Base-by-base conservation (phyloP, 116 monocot species). In the Thalassia testudinum region DNA sequence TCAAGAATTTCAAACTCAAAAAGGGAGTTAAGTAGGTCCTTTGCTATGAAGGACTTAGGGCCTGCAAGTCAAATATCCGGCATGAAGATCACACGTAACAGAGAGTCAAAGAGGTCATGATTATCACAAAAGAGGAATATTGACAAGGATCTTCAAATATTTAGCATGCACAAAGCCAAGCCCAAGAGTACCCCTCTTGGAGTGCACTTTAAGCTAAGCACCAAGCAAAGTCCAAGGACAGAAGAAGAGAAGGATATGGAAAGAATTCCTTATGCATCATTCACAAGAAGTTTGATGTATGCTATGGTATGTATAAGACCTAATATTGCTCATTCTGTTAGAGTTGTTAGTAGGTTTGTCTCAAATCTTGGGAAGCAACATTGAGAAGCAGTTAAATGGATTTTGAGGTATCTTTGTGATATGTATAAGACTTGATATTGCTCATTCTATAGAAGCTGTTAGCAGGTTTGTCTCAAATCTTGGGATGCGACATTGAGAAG, bases 171-270 rank as follows among this genome's bases (percentile, higher is more conserved):
- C 3, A 29, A 53, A 4, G 28, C 53, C 7, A 53, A 28, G 21
- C 0, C 28, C 3, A 27, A 1, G 1, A 27, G 27, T 17, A 28
- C 53, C 7, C 27, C 27, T 26, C 13, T 53, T 12, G 26, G 25
- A 19, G 17, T 1, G 25, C 1, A 53, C 6, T 53, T 53, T 16
- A 53, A 53, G 27, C 16, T 53, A 5, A 17, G n/a, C 28, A 17
- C 24, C 12, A 28, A 20, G 5, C 4, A 28, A 15, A 26, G 53
- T n/a, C 53, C 28, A 4, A 26, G 25, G 4, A 27, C 53, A 26
- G 53, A 26, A 29, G 21, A 53, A 10, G 27, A 53, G 18, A 29
- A 53, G 28, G 28, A 53, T 16, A 53, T 29, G 53, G 53, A 53
- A 28, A 53, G 18, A 26, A 27, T 53, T 28, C 27, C 53, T n/a